Evolutionary conservation across 129 eudicot species (phyloP).

Genomic region (Artemisia annua): DNA sequence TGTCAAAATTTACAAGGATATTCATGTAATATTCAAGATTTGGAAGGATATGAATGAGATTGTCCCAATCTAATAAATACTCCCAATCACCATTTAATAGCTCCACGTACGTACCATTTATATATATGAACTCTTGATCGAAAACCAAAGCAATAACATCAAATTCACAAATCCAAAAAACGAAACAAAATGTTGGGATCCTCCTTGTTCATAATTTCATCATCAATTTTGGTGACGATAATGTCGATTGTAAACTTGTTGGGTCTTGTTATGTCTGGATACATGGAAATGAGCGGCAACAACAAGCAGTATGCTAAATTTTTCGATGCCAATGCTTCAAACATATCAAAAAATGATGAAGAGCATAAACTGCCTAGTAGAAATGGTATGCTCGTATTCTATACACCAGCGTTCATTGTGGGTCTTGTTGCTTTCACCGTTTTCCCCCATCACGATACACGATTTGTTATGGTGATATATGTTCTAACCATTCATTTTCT

Average conservation of each 20-base stretch:
- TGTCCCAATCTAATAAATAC: conserved; percentile 1
- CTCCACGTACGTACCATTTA: not conserved
- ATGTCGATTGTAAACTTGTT: conserved; percentile 30
- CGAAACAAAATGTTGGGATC: conserved; percentile 9
- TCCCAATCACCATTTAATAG: not conserved
- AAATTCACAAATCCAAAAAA: conserved; percentile 18
- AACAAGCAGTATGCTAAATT: conserved; percentile 63
- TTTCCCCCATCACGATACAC: conserved; percentile 9
- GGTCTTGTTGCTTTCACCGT: conserved; percentile 23
- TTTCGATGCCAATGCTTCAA: conserved; percentile 18
- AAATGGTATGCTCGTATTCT: conserved; percentile 53
- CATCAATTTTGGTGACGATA: conserved; percentile 25
- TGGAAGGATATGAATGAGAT: too few relatives aligned
- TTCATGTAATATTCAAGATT: too few relatives aligned
- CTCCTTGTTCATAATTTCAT: conserved; percentile 26
- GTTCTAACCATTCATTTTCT: conserved; percentile 27
- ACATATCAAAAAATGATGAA: not conserved
- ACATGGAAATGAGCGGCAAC: conserved; percentile 42
- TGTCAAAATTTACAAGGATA: too few relatives aligned
- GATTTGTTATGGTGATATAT: conserved; percentile 1
- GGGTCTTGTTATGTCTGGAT: conserved; percentile 17
- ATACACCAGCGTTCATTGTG: conserved; percentile 47
- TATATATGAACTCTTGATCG: conserved; percentile 26
- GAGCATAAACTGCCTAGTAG: conserved; percentile 32
- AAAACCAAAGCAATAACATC: conserved; percentile 40